Conservation (phyloP, 75 land plant species). For the Selaginella tamariscina region DNA sequence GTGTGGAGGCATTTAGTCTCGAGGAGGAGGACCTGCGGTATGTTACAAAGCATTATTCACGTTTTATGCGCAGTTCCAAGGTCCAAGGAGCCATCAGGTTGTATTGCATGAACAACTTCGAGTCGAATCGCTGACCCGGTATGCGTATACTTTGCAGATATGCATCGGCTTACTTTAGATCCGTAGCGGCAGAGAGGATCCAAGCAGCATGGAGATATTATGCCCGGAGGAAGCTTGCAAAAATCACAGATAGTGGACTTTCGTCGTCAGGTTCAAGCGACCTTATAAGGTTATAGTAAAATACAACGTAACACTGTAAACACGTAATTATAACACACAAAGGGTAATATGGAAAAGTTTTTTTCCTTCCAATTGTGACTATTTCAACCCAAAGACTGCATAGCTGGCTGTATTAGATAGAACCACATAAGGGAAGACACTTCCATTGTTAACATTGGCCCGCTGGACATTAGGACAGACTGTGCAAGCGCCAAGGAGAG, state of each 20-base stretch:
- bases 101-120: background rate
- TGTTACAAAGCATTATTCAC: constrained; percentile 44
- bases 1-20: constrained; percentile 74
- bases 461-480: background rate
- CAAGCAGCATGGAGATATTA: constrained; percentile 10
- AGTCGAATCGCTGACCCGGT: too few species aligned
- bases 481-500: constrained; percentile 17
- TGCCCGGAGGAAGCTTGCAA: background rate
- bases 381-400: too few species aligned
- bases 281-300: too few species aligned
- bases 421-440: too few species aligned
- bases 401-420: too few species aligned
- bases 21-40: constrained; percentile 59
- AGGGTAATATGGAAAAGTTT: too few species aligned
- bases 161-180: background rate
- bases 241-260: too few species aligned
- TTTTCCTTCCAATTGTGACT: too few species aligned
- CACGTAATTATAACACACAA: too few species aligned
- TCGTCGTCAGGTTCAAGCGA: too few species aligned
- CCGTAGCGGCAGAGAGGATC: constrained; percentile 5
- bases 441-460: too few species aligned
- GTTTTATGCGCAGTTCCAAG: constrained; percentile 40
- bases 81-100: constrained; percentile 72
- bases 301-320: too few species aligned
- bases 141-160: background rate